Evolutionary conservation across 2,329 filamentous ascomycete species (phyloP), one percentile per base, ranked within the genome.

Genomic region (Helotiales sp.): DNA sequence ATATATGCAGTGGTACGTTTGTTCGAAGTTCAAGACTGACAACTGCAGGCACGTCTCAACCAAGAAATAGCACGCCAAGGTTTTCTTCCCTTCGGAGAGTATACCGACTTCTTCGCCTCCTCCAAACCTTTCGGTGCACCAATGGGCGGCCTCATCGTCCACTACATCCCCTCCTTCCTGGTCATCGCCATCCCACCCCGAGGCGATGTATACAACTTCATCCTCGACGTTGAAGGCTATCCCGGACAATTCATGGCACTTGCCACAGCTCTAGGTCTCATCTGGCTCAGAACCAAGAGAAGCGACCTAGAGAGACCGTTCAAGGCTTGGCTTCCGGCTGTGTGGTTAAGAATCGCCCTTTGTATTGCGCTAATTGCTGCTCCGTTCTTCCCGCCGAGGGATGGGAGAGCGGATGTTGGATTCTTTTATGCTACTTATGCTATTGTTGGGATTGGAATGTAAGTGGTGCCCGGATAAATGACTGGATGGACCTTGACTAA

Each of bases 161-260:
- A 87, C 60, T 87, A 84, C 67, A 75, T 86, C 25, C 84, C 84
- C 17, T 87, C 85, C 1, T 78, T 79, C 15, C 71, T 87, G 22
- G 79, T 82, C 2, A 83, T 79, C 19, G 73, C 81, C 0, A 75
- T 81, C 1, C 78, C 76, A 3, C 80, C 80, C 10, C 78, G 78
- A 0, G 73, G 72, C 1, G 64, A 67, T 33, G 63, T 68, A 9
- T 69, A 69, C 27, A 63, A 63, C 9, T 75, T 75, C 59, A 71
- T 75, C 8, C 69, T 75, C 34, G 71, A 75, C 53, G 69, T 75
- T 4, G 72, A 73, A 63, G 71, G 72, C 8, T 75, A 75, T 55
- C 73, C 73, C 0, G 63, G 64, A 1, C 71, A 88, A 57, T 75
- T 90, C 13, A 63, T 34, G 50, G 71, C 57, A 52, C 68, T 66